These are phyloP conservation scores for Powellomyces hirtus DNA, from an alignment of 192 early-diverging fungal species.

Conservation along the genomic window DNA sequence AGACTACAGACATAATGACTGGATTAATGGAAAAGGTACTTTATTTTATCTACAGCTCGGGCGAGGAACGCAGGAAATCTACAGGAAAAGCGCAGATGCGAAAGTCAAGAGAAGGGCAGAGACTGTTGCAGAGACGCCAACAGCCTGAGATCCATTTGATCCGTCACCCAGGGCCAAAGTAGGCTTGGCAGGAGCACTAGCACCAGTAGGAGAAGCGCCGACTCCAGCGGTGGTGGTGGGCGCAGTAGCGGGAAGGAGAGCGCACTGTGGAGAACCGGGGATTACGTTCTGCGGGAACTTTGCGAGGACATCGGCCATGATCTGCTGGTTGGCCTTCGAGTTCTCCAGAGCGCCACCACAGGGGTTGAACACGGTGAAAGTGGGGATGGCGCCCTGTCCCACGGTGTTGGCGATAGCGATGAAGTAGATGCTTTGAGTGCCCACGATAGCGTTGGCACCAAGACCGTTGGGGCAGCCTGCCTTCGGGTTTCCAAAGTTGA, in stretches of 20 bases:
- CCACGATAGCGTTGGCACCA: slow-evolving; percentile 9
- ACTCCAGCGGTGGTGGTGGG: not conserved
- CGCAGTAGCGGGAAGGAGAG: slow-evolving; percentile 4
- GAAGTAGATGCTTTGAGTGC: slow-evolving; percentile 12
- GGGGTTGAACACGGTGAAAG: slow-evolving; percentile 25
- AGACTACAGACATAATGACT: no score
- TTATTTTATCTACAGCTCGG: no score
- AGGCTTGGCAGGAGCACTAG: no score
- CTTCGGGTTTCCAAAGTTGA: slow-evolving; percentile 16
- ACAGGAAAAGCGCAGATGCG: no score
- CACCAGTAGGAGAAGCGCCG: not conserved
- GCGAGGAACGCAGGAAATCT: no score
- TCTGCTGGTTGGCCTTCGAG: slow-evolving; percentile 13
- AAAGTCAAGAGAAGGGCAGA: no score
- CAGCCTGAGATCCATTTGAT: no score
- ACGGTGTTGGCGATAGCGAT: slow-evolving; percentile 11
- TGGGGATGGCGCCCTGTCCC: not conserved
- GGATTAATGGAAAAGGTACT: no score
- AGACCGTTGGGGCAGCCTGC: slow-evolving; percentile 3
- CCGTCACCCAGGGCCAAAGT: no score
- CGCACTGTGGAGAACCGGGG: not conserved
- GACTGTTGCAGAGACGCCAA: no score
- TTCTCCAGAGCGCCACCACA: slow-evolving; percentile 16
- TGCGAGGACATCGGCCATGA: not conserved
- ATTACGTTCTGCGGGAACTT: slow-evolving; percentile 3